Evolutionary conservation across 345 rosid species (phyloP), one percentile per base, ranked within the genome.

Genomic region (Punica granatum): DNA sequence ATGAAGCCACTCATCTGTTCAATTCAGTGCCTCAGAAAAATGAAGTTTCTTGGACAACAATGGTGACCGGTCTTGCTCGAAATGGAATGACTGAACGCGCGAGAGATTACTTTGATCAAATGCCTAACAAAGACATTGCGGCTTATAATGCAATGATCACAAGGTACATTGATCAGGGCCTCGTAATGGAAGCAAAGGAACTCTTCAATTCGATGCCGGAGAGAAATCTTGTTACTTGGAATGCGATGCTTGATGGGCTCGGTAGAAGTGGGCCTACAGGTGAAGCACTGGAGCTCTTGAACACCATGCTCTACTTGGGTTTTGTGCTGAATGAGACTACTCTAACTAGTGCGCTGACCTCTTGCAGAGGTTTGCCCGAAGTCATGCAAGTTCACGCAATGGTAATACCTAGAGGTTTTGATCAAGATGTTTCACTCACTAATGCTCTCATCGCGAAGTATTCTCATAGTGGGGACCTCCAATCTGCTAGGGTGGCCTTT

Each of bases 81-180:
- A 77, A 77, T 44, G 75, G 76, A 56, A 73, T 73, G 81, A 68
- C 51, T 14, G 33, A 65, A 65, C 62, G 15, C n/a, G 85, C 82
- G 9, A 64, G 74, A 64, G 69, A 68, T 42, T 71, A 64, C 70
- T 81, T 81, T 65, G 58, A 76, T 65, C 68, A 62, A 34, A 78
- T 74, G 75, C 77, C 80, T 44, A 67, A 39, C 7, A 81, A 73
- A 72, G 85, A 71, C 33, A 51, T 54, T 26, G 73, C 73, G 9
- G 74, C 80, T 9, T 78, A 80, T 78, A 81, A 81, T 56, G 75
- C 85, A 19, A 76, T 81, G 85, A 79, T 78, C 65, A 76, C 75
- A 1, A 77, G 68, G 46, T 76, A 73, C 63, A 46, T 60, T 65
- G 72, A 74, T 61, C 66, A 62, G 39, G 82, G 82, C 14, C 42